Evolutionary conservation across 768 basidiomycete species (phyloP).

Genomic region (Kwoniella dendrophila): DNA sequence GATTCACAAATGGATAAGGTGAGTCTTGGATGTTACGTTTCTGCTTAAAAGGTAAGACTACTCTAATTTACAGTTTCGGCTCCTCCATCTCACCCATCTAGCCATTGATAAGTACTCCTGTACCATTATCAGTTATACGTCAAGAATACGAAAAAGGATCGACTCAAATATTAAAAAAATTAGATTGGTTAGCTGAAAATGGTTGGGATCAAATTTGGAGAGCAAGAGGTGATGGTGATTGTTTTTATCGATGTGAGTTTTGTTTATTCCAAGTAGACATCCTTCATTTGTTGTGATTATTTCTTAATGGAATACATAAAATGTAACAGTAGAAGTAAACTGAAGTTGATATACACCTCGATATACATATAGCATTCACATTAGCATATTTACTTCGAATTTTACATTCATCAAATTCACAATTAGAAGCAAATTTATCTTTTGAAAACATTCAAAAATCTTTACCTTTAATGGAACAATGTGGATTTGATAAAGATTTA

Average conservation of each 20-base stretch:
- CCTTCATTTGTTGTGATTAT: neutral
- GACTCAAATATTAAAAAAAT: conserved; percentile 67
- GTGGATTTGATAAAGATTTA: conserved; percentile 22
- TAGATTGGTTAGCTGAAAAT: conserved; percentile 67
- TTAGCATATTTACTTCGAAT: conserved; percentile 80
- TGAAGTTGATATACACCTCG: neutral
- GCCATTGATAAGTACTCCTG: conserved; percentile 55
- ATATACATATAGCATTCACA: conserved; percentile 65
- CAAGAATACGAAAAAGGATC: conserved; percentile 52
- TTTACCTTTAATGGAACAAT: conserved; percentile 60
- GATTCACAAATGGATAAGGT: conserved; percentile 39
- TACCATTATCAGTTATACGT: conserved; percentile 47
- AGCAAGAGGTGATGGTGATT: conserved; percentile 75
- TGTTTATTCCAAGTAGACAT: neutral
- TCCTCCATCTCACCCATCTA: too few species aligned
- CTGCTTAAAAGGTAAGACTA: neutral
- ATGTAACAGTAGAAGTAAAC: neutral
- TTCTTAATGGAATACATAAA: too few species aligned
- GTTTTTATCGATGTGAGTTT: conserved; percentile 81
- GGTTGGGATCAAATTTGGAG: conserved; percentile 72
- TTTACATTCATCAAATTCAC: conserved; percentile 59
- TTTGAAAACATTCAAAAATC: conserved; percentile 63
- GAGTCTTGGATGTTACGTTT: conserved; percentile 1
- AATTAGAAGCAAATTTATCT: conserved; percentile 61
- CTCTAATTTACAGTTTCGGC: neutral